phyloP scores from a whole-genome alignment of 2,329 filamentous ascomycete genomes.

The Rutstroemia sp. region DNA sequence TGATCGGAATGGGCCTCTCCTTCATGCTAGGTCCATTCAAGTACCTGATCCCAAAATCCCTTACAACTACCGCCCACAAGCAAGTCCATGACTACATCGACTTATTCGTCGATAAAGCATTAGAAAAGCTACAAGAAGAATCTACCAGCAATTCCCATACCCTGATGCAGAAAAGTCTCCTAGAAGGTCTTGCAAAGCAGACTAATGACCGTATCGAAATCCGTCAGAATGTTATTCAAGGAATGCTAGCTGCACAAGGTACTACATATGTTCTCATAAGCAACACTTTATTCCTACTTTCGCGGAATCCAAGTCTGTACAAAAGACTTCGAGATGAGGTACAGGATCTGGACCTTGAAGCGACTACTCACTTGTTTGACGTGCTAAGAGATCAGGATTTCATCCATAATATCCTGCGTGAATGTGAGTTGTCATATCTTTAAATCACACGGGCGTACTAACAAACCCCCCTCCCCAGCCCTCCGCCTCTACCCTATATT shows the following conservation, averaged over 20 bases:
- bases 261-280: background rate
- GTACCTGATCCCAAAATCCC: background rate
- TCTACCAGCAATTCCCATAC: no score
- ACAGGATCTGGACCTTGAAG: background rate
- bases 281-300: conserved; percentile 1
- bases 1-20: conserved; percentile 2
- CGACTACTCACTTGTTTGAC: background rate
- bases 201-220: conserved; percentile 1
- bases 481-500: conserved; percentile 23
- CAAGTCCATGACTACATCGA: conserved; percentile 1
- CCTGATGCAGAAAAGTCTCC: background rate
- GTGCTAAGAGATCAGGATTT: background rate
- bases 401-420: background rate
- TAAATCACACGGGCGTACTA: no score
- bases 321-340: background rate
- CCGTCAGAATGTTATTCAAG: conserved; percentile 1
- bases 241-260: background rate
- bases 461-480: background rate
- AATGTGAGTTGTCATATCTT: background rate
- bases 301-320: background rate
- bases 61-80: background rate
- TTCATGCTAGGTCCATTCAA: background rate
- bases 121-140: background rate
- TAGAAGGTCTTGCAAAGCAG: background rate
- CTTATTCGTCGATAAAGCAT: background rate